These are phyloP conservation scores for Hymenoscyphus repandus DNA, from an alignment of 2,329 filamentous ascomycete genomes.

Conservation along the genomic window DNA sequence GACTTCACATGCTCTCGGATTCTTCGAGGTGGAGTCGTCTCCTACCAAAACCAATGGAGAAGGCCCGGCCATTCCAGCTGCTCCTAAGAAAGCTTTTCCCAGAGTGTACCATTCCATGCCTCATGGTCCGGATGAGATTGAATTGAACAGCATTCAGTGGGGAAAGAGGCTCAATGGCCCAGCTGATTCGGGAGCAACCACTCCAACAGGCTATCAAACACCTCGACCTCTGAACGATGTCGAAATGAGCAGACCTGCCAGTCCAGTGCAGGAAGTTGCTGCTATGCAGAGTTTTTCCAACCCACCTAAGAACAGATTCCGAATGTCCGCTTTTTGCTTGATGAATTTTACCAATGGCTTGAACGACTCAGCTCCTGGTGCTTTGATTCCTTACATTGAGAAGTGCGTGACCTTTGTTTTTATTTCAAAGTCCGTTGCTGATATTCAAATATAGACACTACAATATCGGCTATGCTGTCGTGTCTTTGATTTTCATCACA, in stretches of 20 bases:
- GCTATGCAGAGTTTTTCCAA: constrained; percentile 53
- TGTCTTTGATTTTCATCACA: constrained; percentile 77
- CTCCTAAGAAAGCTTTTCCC: constrained; percentile 27
- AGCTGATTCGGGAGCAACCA: constrained; percentile 14
- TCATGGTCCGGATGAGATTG: constrained; percentile 19
- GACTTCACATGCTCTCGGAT: constrained; percentile 22
- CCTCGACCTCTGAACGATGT: constrained; percentile 21
- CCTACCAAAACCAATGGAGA: constrained; percentile 1
- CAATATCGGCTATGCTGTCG: constrained; percentile 68
- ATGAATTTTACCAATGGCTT: constrained; percentile 66
- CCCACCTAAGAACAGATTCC: constrained; percentile 64
- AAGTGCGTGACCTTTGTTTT: constrained; percentile 34
- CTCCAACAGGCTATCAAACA: constrained; percentile 24
- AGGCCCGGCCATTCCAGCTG: constrained; percentile 14
- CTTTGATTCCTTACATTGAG: constrained; percentile 77
- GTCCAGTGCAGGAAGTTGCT: constrained; percentile 40
- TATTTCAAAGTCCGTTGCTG: constrained; percentile 2
- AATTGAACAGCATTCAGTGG: constrained; percentile 26
- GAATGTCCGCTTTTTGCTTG: constrained; percentile 59
- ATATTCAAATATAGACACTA: constrained; percentile 47
- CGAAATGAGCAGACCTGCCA: constrained; percentile 50
- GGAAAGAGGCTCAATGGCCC: constrained; percentile 19
- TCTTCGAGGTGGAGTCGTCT: constrained; percentile 24
- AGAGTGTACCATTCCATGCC: constrained; percentile 29
- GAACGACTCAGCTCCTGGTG: constrained; percentile 71